Evolutionary conservation across 768 basidiomycete species (phyloP).

Genomic region (Pleurotus salmoneostramineus): DNA sequence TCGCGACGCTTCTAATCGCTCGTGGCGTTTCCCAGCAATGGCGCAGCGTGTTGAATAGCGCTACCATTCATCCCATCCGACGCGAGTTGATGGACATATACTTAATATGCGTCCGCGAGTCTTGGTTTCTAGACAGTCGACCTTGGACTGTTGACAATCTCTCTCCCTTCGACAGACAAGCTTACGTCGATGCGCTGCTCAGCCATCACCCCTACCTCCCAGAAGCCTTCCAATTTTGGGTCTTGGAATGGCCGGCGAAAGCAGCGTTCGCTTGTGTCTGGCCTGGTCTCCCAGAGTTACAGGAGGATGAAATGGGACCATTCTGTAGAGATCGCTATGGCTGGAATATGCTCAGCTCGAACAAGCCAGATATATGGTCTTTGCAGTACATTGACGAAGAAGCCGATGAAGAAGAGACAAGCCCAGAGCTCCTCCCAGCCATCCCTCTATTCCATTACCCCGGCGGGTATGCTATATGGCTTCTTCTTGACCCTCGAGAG

Average conservation of each 20-base stretch:
- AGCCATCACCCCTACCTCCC: neutral
- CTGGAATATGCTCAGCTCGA: neutral
- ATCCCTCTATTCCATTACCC: neutral
- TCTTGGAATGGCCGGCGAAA: slow-evolving; percentile 20
- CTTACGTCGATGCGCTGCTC: neutral
- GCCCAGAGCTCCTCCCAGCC: neutral
- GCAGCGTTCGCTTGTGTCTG: slow-evolving; percentile 15
- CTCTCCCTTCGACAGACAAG: neutral
- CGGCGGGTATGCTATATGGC: neutral
- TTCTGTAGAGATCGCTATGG: neutral
- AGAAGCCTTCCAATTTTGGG: slow-evolving; percentile 12
- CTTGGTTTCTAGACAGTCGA: no score
- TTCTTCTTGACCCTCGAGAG: neutral
- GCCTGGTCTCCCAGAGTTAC: slow-evolving; percentile 13
- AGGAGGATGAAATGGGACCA: neutral
- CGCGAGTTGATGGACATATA: no score
- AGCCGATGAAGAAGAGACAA: neutral
- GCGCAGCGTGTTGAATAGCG: no score
- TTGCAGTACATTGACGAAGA: neutral
- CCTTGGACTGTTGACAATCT: no score
- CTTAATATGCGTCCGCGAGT: no score
- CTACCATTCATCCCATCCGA: no score
- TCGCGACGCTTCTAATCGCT: no score
- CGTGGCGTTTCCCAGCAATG: no score
- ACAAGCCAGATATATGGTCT: neutral